Base-by-base conservation (phyloP, 108 stramenopile genomes). In the Fragilariopsis cylindrus region DNA sequence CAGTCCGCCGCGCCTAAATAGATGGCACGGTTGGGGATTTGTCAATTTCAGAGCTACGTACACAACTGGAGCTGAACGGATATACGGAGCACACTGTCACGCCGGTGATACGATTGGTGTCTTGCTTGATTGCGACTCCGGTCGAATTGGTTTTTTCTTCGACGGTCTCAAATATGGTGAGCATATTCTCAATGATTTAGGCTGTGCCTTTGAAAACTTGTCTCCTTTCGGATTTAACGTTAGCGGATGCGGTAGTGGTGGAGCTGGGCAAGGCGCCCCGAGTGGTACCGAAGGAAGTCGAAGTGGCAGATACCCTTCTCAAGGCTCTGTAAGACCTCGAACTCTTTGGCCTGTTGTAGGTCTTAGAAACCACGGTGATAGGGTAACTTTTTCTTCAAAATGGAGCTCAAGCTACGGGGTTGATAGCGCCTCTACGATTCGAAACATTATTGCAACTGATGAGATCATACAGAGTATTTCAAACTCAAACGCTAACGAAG, bases 141-240 rank as follows among this genome's bases (percentile, higher is more conserved):
- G 97, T 9, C 81, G 94, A 47, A 52, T 99, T 64, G 84, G 91
- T 41, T 99, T 94, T 82, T 97, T 97, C 78, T 90, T 88, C 71
- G 97, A 99, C 75, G 98, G 97, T 3, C 71, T 97, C 43, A 96
- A 97, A 73, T 98, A 96, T 79, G 98, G 98, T 9, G 96, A 97
- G 70, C 98, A 98, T 68, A 91, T 95, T 47, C 69, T 98, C 66
- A 94, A 90, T 74, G 97, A 98, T 77, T 75, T 99, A 16, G 98
- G 98, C 5, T 96, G 96, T 71, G 98, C 98, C 9, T 97, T 97
- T 81, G 93, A 94, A 73, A 88, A 91, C 75, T 43, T 94, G 11
- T 91, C 89, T 60, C 95, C 93, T 42, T 92, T 88, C 79, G 96
- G 88, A 52, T 98, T 86, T 77, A 91, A 85, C 80, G 95, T 85